A percentile compares a stretch with the other conserved stretches of the same genome.
Conservation (phyloP, 2,329 filamentous ascomycete species). For the Trichoderma sp. region DNA sequence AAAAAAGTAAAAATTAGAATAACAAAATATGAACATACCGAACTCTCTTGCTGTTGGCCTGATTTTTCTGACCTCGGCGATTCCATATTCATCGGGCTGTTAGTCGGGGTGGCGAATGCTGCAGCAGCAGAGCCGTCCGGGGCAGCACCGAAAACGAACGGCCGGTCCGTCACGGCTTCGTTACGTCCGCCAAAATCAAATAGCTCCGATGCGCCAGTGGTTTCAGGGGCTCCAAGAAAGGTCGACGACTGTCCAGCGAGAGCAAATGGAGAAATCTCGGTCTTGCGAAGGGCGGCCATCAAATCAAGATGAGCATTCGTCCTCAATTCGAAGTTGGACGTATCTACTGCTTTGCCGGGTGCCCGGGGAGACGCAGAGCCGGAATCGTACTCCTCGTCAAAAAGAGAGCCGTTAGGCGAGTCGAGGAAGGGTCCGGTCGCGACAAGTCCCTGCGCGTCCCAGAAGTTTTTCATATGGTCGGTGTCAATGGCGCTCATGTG, state of each 20-base stretch:
- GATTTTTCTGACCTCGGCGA: constrained; percentile 38
- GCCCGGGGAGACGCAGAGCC: constrained; percentile 46
- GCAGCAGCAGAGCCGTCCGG: constrained; percentile 55
- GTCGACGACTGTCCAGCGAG: constrained; percentile 22
- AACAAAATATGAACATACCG: constrained; percentile 37
- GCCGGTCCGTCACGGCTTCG: constrained; percentile 47
- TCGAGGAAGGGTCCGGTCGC: constrained; percentile 40
- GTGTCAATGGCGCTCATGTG: constrained; percentile 33
- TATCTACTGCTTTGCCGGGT: constrained; percentile 42
- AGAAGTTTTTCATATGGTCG: constrained; percentile 33
- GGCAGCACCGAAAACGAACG: constrained; percentile 59
- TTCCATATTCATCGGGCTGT: constrained; percentile 30
- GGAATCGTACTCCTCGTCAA: constrained; percentile 54
- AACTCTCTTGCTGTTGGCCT: constrained; percentile 40
- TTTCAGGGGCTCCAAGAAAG: background rate
- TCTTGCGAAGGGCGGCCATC: background rate
- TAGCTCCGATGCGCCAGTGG: constrained; percentile 24
- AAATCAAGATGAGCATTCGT: background rate
- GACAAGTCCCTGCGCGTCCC: constrained; percentile 36
- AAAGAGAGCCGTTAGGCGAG: constrained; percentile 43
- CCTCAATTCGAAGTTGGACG: constrained; percentile 36
- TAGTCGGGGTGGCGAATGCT: constrained; percentile 37
- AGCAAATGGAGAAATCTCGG: constrained; percentile 35
- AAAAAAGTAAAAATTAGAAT: background rate
- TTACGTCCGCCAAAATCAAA: constrained; percentile 35